phyloP scores from a whole-genome alignment of 768 basidiomycete species.

The Boletus pseudopeckii region DNA sequence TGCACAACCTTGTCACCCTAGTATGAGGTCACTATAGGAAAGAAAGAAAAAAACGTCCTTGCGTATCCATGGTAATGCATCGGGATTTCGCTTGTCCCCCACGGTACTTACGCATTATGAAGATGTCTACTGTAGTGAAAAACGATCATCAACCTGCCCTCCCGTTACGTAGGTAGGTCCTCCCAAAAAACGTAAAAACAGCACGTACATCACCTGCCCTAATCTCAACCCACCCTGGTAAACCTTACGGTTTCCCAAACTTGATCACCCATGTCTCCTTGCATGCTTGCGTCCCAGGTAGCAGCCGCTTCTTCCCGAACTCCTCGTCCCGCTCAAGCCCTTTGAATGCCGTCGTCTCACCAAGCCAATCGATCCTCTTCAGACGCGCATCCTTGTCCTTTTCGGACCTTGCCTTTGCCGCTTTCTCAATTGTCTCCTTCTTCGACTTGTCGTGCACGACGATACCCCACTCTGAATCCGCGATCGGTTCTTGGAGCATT shows the following conservation, averaged over 20 bases:
- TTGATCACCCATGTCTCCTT: constrained; percentile 61
- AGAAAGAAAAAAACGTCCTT: no score
- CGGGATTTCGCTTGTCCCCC: no score
- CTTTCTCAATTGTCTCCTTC: constrained; percentile 44
- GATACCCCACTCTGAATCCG: constrained; percentile 68
- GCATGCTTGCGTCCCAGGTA: constrained; percentile 42
- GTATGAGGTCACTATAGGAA: no score
- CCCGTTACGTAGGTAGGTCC: no score
- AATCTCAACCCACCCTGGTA: background rate
- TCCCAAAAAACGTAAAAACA: background rate
- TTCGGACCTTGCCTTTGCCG: constrained; percentile 48
- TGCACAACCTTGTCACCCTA: no score
- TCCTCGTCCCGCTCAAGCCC: constrained; percentile 62
- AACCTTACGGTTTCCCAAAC: constrained; percentile 33
- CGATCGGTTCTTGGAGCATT: constrained; percentile 50
- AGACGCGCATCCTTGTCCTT: constrained; percentile 34
- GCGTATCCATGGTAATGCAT: no score
- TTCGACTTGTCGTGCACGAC: constrained; percentile 42
- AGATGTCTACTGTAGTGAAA: no score
- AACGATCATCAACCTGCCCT: background rate
- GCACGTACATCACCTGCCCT: background rate
- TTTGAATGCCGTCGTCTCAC: constrained; percentile 54
- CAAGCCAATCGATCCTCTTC: constrained; percentile 64
- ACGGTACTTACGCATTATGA: no score
- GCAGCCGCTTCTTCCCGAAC: constrained; percentile 45